Conservation (phyloP, 495 filamentous ascomycete species). For the Daldinia vernicosa region DNA sequence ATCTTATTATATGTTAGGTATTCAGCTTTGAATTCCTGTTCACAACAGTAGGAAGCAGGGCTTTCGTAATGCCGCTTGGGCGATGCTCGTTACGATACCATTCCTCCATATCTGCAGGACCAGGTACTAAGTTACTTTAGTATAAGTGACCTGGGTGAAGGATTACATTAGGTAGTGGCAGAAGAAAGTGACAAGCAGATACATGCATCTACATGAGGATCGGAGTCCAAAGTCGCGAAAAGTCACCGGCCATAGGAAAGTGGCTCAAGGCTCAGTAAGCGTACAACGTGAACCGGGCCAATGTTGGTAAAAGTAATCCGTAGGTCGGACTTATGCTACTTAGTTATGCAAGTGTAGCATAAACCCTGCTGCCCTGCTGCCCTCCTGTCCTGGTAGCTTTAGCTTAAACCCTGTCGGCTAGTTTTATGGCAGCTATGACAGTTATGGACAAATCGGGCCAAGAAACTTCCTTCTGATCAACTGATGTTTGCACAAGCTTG, state of each 20-base stretch:
- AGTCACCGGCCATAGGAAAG: conserved; percentile 30
- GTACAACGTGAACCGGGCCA: conserved; percentile 32
- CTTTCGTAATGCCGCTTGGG: conserved; percentile 29
- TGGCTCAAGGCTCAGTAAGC: conserved; percentile 40
- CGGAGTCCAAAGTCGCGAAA: conserved; percentile 42
- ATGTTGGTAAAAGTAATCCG: conserved; percentile 40
- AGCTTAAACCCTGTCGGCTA: conserved; percentile 25
- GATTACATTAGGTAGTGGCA: conserved; percentile 14
- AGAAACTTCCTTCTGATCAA: conserved; percentile 8
- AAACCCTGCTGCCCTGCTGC: too few species aligned
- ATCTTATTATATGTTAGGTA: conserved; percentile 38
- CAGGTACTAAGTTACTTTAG: background rate
- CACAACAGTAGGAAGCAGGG: background rate
- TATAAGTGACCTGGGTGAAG: conserved; percentile 15
- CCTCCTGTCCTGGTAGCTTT: too few species aligned
- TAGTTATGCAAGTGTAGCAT: conserved; percentile 35
- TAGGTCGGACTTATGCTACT: conserved; percentile 37
- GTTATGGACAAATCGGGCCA: conserved; percentile 22
- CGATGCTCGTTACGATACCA: conserved; percentile 14
- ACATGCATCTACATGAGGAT: conserved; percentile 38
- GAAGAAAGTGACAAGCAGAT: conserved; percentile 36
- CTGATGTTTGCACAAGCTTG: conserved; percentile 37
- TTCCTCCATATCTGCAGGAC: conserved; percentile 16
- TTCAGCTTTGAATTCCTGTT: conserved; percentile 4
- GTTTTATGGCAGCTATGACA: background rate